A percentile compares a stretch with the other conserved stretches of the same genome.
Conservation (phyloP, 306 rosid species). For the Prunus fruticosa region DNA sequence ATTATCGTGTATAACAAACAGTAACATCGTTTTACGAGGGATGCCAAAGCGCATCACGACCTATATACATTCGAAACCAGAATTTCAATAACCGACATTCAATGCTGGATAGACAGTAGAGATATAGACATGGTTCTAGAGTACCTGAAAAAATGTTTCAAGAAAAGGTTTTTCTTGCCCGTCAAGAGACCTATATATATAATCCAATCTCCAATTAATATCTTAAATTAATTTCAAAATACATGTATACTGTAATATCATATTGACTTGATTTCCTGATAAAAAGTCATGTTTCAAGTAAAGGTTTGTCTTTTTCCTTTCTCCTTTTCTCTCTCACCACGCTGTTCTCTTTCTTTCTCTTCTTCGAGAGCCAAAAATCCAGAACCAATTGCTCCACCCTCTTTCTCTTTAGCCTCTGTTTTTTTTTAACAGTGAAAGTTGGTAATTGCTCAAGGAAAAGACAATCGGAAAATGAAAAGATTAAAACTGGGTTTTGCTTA, state of each 20-base stretch:
- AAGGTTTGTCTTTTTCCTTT: too few species aligned
- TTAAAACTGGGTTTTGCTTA: not conserved
- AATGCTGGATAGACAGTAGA: constrained; percentile 5
- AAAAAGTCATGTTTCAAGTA: not conserved
- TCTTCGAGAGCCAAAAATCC: too few species aligned
- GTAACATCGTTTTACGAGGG: constrained; percentile 81
- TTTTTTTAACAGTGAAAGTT: too few species aligned
- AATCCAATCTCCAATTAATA: constrained; percentile 16
- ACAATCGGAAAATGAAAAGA: too few species aligned
- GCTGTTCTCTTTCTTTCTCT: too few species aligned
- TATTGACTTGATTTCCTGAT: not conserved
- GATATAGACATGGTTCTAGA: constrained; percentile 4
- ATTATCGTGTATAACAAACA: constrained; percentile 92
- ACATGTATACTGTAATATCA: too few species aligned
- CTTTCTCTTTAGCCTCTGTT: too few species aligned
- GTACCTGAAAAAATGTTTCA: constrained; percentile 89
- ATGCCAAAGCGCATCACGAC: constrained; percentile 94
- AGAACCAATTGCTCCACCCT: too few species aligned
- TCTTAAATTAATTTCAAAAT: constrained; percentile 5
- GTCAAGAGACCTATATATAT: constrained; percentile 71
- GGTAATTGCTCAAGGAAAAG: too few species aligned
- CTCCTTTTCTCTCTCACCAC: too few species aligned
- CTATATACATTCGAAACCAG: constrained; percentile 28
- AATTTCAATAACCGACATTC: constrained; percentile 21
- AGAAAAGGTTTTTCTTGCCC: constrained; percentile 89